Base-by-base conservation (phyloP, 2,329 filamentous ascomycete species). In the Hymenoscyphus fructigenus region DNA sequence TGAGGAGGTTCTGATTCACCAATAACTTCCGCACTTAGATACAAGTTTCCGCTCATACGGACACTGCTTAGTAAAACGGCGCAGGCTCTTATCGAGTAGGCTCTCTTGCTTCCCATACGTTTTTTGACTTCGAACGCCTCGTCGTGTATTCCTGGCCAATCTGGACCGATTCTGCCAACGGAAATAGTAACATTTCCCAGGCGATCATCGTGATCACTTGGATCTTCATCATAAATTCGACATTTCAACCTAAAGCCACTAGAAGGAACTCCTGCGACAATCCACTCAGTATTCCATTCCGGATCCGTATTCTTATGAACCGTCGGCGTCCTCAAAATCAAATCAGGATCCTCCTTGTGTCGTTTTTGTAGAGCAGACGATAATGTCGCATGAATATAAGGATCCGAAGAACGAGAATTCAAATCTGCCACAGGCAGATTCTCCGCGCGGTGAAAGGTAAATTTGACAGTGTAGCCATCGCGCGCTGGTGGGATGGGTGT, bases 191-290 rank as follows among this genome's bases (percentile, higher is more conserved):
- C 91, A 73, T 95, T 96, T 12, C 94, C 94, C 23, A 98, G 83
- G 29, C 92, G 85, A 78, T 98, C 94, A 74, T 98, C 91, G 69
- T 90, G 87, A 75, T 97, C 91, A 1, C 89, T 86, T 38, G 88
- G 87, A 77, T 98, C 94, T 76, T 98, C 94, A 73, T 98, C 94
- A 78, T 93, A 96, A 20, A 98, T 79, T 61, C 91, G 85, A 67
- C 91, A 92, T 76, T 97, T 97, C 70, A 98, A 83, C 64, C 83
- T 85, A 79, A 97, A 96, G 3, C 93, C 93, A 0, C 85, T 86
- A 0, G 88, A 81, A 0, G 94, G 93, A 1, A 97, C 84, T 70
- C 97, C 96, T 66, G 91, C 92, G 28, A 98, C 89, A 26, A 92
- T 83, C 94, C 94, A 98, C 66, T 92, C 85, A 44, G 89, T 86